Evolutionary conservation across 148 eudicot species (phyloP).

Genomic region (Silene conica): DNA sequence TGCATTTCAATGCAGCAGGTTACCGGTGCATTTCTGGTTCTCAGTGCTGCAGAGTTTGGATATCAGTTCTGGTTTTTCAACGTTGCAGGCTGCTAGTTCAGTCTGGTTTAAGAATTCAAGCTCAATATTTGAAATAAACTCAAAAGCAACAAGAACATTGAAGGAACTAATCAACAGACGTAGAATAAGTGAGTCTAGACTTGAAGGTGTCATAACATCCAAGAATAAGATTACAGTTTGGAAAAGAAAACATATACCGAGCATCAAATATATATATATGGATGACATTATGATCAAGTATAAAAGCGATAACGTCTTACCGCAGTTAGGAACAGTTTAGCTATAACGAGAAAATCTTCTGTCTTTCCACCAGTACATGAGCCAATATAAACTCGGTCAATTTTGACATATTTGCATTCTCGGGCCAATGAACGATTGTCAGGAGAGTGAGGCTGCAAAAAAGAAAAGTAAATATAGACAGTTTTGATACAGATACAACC

Average conservation of each 20-base stretch:
- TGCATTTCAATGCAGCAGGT: no score
- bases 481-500: no score
- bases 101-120: slow-evolving; percentile 7
- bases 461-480: not conserved
- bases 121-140: not conserved
- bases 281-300: slow-evolving; percentile 3
- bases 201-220: no score
- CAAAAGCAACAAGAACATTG: no score
- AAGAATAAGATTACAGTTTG: not conserved
- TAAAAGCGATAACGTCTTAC: slow-evolving; percentile 36
- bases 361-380: slow-evolving; percentile 99
- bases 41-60: no score
- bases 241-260: no score
- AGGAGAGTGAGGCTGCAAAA: slow-evolving; percentile 95
- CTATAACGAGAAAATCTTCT: slow-evolving; percentile 92
- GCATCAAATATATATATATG: not conserved
- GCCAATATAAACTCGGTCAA: slow-evolving; percentile 95
- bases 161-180: no score
- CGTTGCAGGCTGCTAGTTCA: no score
- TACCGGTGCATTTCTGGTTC: no score
- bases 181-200: no score
- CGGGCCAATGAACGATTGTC: slow-evolving; percentile 95
- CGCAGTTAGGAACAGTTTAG: slow-evolving; percentile 79
- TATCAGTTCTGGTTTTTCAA: no score
- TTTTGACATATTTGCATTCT: slow-evolving; percentile 96